Percentiles rank a stretch among this genome's conserved stretches.
Conservation (phyloP, 352 stramenopile genomes). For the Stramenopiles sp. region DNA sequence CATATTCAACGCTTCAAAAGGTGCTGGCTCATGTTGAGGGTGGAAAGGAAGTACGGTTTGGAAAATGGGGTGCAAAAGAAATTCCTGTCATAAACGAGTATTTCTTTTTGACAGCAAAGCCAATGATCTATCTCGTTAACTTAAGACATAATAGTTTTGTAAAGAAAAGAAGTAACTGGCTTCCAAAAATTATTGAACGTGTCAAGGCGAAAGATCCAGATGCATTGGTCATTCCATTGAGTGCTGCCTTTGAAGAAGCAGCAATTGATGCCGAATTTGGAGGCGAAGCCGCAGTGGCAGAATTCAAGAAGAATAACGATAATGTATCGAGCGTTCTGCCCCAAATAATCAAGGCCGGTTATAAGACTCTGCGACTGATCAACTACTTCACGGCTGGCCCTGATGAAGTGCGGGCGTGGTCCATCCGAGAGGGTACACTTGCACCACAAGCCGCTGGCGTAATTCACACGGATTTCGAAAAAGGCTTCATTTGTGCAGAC, state of each 20-base stretch:
- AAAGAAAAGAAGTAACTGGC: slow-evolving; percentile 89
- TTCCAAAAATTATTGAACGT: slow-evolving; percentile 90
- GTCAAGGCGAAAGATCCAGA: slow-evolving; percentile 84
- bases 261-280: slow-evolving; percentile 45
- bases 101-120: slow-evolving; percentile 42
- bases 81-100: slow-evolving; percentile 3
- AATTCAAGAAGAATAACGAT: slow-evolving; percentile 53
- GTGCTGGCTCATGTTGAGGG: slow-evolving; percentile 51
- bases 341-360: slow-evolving; percentile 89
- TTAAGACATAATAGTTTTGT: slow-evolving; percentile 66
- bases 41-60: slow-evolving; percentile 69
- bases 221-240: slow-evolving; percentile 88
- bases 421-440: slow-evolving; percentile 84
- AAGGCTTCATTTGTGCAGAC: slow-evolving; percentile 97
- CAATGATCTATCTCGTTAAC: slow-evolving; percentile 95
- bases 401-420: slow-evolving; percentile 97
- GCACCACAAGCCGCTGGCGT: slow-evolving; percentile 91
- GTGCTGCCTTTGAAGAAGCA: slow-evolving; percentile 93
- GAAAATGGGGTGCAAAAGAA: slow-evolving; percentile 44
- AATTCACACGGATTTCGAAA: slow-evolving; percentile 99
- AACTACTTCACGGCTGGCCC: slow-evolving; percentile 97
- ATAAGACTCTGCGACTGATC: slow-evolving; percentile 89
- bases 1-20: slow-evolving; percentile 60
- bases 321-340: slow-evolving; percentile 73
- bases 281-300: slow-evolving; percentile 47